Evolutionary conservation across 345 rosid species (phyloP).

Genomic region (Jatropha curcas): DNA sequence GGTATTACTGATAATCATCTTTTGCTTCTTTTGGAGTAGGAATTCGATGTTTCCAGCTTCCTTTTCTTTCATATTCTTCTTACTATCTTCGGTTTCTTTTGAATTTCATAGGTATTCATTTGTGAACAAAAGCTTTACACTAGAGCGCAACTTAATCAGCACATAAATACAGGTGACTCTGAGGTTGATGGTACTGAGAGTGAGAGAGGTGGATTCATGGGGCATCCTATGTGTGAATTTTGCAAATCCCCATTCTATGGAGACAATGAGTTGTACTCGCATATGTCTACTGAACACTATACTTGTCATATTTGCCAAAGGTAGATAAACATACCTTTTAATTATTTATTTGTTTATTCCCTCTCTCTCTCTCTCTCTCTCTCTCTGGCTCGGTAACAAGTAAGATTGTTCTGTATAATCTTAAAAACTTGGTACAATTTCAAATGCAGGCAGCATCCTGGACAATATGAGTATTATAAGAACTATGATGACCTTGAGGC

Average conservation of each 20-base stretch:
- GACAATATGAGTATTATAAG: conserved; percentile 83
- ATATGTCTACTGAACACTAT: conserved; percentile 90
- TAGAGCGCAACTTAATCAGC: conserved; percentile 81
- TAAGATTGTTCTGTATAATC: neutral
- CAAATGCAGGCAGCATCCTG: conserved; percentile 79
- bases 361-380: no score
- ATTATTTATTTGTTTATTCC: no score
- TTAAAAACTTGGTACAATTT: neutral
- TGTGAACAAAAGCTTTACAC: conserved; percentile 88
- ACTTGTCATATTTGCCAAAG: conserved; percentile 95
- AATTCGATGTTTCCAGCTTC: no score
- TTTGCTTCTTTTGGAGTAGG: neutral
- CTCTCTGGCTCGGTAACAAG: no score
- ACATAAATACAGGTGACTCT: conserved; percentile 81
- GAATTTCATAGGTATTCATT: conserved; percentile 64
- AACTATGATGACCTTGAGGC: conserved; percentile 94
- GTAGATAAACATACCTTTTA: no score
- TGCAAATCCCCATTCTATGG: conserved; percentile 88
- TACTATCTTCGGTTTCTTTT: conserved; percentile 14
- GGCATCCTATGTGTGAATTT: conserved; percentile 94
- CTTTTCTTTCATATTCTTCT: neutral
- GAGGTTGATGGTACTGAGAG: conserved; percentile 96
- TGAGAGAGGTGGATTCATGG: conserved; percentile 93
- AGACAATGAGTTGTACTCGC: conserved; percentile 85
- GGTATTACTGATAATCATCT: neutral